phyloP scores from a whole-genome alignment of 306 rosid species.

The Dryas alaskensis region DNA sequence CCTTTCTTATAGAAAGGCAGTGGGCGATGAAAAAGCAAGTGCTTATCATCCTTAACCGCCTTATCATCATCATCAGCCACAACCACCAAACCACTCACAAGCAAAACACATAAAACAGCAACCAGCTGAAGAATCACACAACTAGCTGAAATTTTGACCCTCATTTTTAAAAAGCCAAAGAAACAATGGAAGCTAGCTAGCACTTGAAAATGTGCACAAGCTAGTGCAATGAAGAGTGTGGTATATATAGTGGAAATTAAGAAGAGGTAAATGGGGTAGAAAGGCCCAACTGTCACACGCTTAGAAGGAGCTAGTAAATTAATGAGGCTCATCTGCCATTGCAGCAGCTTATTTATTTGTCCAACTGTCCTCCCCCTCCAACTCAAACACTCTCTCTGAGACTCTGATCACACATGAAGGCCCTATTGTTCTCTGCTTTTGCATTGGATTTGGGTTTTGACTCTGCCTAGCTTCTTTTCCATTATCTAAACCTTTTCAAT shows the following conservation, averaged over 20 bases:
- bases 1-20: constrained; percentile 18
- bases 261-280: neutral
- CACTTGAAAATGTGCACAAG: neutral
- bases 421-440: neutral
- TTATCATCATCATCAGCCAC: constrained; percentile 25
- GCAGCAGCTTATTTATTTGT: constrained; percentile 29
- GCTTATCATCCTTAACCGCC: constrained; percentile 31
- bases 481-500: neutral
- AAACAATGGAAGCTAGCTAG: neutral
- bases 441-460: constrained; percentile 28
- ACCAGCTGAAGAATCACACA: constrained; percentile 7
- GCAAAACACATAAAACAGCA: constrained; percentile 23
- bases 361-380: constrained; percentile 36
- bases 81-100: constrained; percentile 31
- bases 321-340: constrained; percentile 41
- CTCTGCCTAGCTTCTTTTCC: neutral
- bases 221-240: constrained; percentile 1
- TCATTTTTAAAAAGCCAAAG: constrained; percentile 16
- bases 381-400: neutral
- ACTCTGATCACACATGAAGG: neutral
- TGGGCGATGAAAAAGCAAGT: constrained; percentile 26
- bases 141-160: neutral
- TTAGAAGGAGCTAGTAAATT: constrained; percentile 20
- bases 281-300: constrained; percentile 32
- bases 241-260: constrained; percentile 15